Conservation (phyloP, 1,139 yeast genomes). For the Lodderomyces margitis region DNA sequence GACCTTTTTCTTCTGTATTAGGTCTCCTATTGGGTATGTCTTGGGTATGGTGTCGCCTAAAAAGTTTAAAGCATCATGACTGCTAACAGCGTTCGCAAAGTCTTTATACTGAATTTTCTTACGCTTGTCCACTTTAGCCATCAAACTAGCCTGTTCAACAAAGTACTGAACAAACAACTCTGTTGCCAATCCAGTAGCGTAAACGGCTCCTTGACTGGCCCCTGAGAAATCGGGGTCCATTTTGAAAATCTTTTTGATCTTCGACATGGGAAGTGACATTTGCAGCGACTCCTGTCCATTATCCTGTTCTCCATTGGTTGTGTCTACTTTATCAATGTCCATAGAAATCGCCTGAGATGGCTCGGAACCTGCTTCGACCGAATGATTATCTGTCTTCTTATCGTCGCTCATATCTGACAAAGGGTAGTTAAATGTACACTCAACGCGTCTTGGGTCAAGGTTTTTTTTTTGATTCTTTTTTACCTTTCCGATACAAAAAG, state of each 20-base stretch:
- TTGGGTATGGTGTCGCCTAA: slow-evolving; percentile 69
- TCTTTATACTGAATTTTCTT: slow-evolving; percentile 74
- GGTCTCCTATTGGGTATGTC: slow-evolving; percentile 51
- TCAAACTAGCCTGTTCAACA: slow-evolving; percentile 73
- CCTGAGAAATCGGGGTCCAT: slow-evolving; percentile 80
- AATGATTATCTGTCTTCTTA: neutral
- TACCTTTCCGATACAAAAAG: too few relatives aligned
- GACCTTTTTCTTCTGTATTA: slow-evolving; percentile 48
- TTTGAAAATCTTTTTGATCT: slow-evolving; percentile 79
- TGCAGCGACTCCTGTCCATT: slow-evolving; percentile 12
- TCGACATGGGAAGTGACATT: slow-evolving; percentile 63
- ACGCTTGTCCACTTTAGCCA: slow-evolving; percentile 67
- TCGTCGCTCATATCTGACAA: neutral
- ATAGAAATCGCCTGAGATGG: neutral
- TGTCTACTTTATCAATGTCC: neutral
- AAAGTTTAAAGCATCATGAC: slow-evolving; percentile 67
- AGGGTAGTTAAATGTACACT: neutral
- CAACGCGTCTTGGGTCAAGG: too few relatives aligned
- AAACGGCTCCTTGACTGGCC: slow-evolving; percentile 76
- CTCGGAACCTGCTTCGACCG: neutral
- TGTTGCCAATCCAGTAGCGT: slow-evolving; percentile 83
- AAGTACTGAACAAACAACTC: slow-evolving; percentile 80
- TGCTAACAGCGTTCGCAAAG: slow-evolving; percentile 66
- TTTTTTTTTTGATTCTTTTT: too few relatives aligned
- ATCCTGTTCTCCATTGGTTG: slow-evolving; percentile 1